Conservation (phyloP, 345 rosid species). For the Citrus glauca region DNA sequence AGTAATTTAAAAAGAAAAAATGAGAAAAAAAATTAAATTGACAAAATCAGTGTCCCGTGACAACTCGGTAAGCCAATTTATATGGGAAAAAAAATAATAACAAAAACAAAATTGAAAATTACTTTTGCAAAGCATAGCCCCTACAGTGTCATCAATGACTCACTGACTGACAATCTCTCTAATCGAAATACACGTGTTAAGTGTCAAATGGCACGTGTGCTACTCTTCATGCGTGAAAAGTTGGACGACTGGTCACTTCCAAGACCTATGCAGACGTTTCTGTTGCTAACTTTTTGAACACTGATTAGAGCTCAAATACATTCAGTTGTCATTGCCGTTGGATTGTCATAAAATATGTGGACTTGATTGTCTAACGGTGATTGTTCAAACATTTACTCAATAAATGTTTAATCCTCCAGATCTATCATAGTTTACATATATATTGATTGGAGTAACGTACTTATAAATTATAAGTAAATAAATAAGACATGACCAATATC, state of each 20-base stretch:
- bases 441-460: too few species aligned
- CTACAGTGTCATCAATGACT: not conserved
- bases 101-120: too few species aligned
- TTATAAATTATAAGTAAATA: too few species aligned
- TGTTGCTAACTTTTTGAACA: not conserved
- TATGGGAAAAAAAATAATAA: too few species aligned
- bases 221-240: not conserved
- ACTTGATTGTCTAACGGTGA: not conserved
- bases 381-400: not conserved
- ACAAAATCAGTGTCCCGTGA: not conserved
- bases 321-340: not conserved
- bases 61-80: not conserved
- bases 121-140: not conserved
- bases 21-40: not conserved
- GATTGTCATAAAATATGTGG: not conserved
- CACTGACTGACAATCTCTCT: too few species aligned
- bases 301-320: not conserved
- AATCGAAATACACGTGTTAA: not conserved
- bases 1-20: not conserved
- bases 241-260: not conserved
- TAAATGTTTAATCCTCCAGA: too few species aligned
- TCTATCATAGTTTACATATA: too few species aligned
- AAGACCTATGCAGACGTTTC: not conserved
- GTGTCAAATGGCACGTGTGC: not conserved
- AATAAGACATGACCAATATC: too few species aligned